Percentiles rank a stretch among this genome's conserved stretches.
Conservation (phyloP, 2,329 filamentous ascomycete genomes). For the Lecanicillium sp. region DNA sequence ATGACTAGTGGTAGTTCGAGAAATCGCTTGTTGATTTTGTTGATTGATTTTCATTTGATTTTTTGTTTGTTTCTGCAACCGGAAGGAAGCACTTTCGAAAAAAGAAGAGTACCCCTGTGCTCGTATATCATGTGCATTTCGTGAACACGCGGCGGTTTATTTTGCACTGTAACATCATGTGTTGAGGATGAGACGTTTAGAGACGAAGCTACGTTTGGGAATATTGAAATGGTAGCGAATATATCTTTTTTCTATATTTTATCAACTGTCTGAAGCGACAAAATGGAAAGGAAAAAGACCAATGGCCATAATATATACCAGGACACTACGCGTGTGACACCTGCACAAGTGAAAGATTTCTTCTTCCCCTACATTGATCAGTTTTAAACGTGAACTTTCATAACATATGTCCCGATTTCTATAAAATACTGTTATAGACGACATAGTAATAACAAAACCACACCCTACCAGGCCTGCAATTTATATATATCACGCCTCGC, state of each 20-base stretch:
- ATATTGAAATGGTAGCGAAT: constrained; percentile 2
- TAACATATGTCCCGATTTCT: too few species aligned
- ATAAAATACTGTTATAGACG: background rate
- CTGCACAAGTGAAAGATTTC: too few species aligned
- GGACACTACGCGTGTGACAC: too few species aligned
- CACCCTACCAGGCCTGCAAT: background rate
- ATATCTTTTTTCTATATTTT: background rate
- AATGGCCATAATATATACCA: too few species aligned
- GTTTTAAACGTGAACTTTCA: too few species aligned
- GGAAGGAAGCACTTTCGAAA: too few species aligned
- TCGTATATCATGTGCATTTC: too few species aligned
- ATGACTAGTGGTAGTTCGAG: constrained; percentile 31
- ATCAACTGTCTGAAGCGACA: background rate
- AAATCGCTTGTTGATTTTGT: background rate
- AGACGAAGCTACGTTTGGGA: constrained; percentile 6
- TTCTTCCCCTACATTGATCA: too few species aligned
- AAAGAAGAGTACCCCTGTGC: too few species aligned
- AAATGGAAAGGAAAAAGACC: too few species aligned
- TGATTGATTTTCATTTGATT: background rate
- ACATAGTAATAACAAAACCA: background rate
- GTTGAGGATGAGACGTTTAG: background rate
- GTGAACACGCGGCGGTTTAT: too few species aligned
- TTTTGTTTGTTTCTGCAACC: background rate
- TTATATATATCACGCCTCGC: constrained; percentile 14
- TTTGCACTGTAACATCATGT: constrained; percentile 13